phyloP scores from a whole-genome alignment of 306 rosid genomes.

The Castanea mollissima region DNA sequence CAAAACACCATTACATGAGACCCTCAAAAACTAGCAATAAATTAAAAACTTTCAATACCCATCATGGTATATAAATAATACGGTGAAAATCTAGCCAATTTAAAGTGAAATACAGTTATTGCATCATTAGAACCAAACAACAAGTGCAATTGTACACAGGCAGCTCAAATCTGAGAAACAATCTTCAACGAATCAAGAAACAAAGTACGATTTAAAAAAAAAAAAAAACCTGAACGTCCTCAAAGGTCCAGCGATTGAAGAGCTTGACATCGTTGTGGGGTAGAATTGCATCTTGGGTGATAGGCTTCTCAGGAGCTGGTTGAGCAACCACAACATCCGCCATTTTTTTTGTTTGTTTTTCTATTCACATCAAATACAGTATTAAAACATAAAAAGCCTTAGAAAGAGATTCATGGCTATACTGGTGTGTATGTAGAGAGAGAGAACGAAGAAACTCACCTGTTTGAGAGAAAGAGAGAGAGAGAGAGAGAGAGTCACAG shows the following conservation, averaged over 20 bases:
- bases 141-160: too few species aligned
- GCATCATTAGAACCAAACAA: background rate
- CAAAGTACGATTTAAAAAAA: too few species aligned
- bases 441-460: background rate
- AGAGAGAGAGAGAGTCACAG: background rate
- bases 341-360: background rate
- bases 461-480: background rate
- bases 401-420: background rate
- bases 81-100: background rate
- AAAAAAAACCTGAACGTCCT: slow-evolving; percentile 23
- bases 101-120: background rate
- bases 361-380: background rate
- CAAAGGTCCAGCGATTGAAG: slow-evolving; percentile 35
- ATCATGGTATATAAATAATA: background rate
- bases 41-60: background rate
- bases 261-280: slow-evolving; percentile 27
- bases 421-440: background rate
- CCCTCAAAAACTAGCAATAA: background rate
- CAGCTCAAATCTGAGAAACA: too few species aligned
- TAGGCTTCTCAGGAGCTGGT: background rate
- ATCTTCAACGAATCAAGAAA: too few species aligned
- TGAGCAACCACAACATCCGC: slow-evolving; percentile 6
- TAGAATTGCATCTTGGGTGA: background rate
- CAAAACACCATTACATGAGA: too few species aligned
- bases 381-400: background rate